phyloP scores from a whole-genome alignment of 192 early-diverging fungal species.

The Backusella mclennaniae region DNA sequence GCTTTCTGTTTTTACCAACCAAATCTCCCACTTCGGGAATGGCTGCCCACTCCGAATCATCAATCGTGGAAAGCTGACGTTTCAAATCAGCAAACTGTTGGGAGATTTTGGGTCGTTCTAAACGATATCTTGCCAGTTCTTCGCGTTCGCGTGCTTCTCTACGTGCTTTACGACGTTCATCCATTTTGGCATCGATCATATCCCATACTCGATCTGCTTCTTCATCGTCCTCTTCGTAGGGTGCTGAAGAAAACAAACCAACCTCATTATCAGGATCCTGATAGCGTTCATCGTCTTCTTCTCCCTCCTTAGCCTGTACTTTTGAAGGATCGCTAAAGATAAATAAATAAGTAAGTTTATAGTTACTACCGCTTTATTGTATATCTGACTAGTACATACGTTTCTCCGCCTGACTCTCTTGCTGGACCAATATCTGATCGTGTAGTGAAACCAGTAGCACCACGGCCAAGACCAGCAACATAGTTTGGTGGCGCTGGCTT shows the following conservation, averaged over 20 bases:
- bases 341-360: background rate
- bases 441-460: slow-evolving; percentile 96
- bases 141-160: slow-evolving; percentile 75
- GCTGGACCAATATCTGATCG: slow-evolving; percentile 98
- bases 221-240: slow-evolving; percentile 96
- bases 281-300: slow-evolving; percentile 73
- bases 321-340: slow-evolving; percentile 6
- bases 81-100: slow-evolving; percentile 92
- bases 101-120: slow-evolving; percentile 78
- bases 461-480: slow-evolving; percentile 95
- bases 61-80: slow-evolving; percentile 71
- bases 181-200: slow-evolving; percentile 87
- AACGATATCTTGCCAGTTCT: slow-evolving; percentile 62
- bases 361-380: background rate
- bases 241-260: slow-evolving; percentile 81
- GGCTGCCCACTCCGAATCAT: slow-evolving; percentile 85
- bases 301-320: slow-evolving; percentile 43
- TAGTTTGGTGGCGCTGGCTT: slow-evolving; percentile 95
- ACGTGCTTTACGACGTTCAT: slow-evolving; percentile 73
- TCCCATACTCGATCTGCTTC: slow-evolving; percentile 95
- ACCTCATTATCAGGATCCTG: slow-evolving; percentile 94
- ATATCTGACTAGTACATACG: slow-evolving; percentile 31
- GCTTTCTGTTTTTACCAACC: slow-evolving; percentile 74
- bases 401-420: slow-evolving; percentile 62
- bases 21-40: slow-evolving; percentile 82